Evolutionary conservation across 192 early-diverging fungal genomes (phyloP).

Genomic region (Ambispora gerdemannii): DNA sequence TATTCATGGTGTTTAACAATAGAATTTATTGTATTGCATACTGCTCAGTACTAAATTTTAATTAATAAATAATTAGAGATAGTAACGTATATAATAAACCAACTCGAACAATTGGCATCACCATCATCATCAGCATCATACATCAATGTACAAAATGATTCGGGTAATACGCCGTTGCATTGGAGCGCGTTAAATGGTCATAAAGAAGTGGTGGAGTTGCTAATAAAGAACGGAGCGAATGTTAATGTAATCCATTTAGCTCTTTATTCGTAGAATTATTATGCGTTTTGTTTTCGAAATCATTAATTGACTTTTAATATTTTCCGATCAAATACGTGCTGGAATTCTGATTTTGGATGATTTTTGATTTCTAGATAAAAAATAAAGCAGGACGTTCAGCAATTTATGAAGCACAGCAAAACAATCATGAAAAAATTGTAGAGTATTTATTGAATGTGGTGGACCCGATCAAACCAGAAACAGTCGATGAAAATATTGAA

Average conservation of each 20-base stretch:
- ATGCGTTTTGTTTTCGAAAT: not conserved
- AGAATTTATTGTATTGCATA: no score
- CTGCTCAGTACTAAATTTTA: no score
- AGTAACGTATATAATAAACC: constrained; percentile 51
- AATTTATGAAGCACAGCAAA: constrained; percentile 48
- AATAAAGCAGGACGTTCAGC: constrained; percentile 39
- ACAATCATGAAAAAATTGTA: constrained; percentile 42
- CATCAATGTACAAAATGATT: constrained; percentile 56
- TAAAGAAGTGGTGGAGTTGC: constrained; percentile 55
- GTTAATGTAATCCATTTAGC: constrained; percentile 43
- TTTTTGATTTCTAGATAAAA: constrained; percentile 34
- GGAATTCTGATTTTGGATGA: not conserved
- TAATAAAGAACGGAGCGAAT: constrained; percentile 63
- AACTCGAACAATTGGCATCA: constrained; percentile 42
- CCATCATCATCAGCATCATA: constrained; percentile 20
- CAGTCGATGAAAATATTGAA: not conserved
- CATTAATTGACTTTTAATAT: not conserved
- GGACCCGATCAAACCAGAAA: constrained; percentile 20
- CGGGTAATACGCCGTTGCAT: constrained; percentile 73
- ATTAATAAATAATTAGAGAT: not conserved
- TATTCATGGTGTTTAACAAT: no score
- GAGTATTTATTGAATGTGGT: constrained; percentile 44
- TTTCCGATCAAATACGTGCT: no score
- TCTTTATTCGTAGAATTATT: not conserved
- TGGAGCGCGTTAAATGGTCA: constrained; percentile 87